Evolutionary conservation across 257 asterid species (phyloP).

Genomic region (Prunella vulgaris): DNA sequence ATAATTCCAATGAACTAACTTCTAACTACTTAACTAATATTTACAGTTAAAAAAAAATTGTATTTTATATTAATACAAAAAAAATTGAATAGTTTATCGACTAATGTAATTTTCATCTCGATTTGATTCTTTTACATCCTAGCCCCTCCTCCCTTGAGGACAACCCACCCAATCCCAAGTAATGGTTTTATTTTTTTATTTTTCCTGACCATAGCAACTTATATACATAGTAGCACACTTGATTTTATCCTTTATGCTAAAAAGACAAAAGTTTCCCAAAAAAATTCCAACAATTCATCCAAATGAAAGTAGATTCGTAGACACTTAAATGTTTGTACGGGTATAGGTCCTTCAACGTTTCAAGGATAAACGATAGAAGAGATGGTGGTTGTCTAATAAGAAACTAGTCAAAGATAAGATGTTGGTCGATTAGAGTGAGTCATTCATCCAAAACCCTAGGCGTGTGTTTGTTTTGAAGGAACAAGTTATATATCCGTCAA

Average conservation of each 20-base stretch:
- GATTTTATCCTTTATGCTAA: not conserved
- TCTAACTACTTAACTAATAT: too few relatives aligned
- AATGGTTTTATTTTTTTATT: too few relatives aligned
- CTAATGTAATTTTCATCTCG: not conserved
- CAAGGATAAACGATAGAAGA: not conserved
- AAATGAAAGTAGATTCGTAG: too few relatives aligned
- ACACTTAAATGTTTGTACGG: not conserved
- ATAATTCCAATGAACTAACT: too few relatives aligned
- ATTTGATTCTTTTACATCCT: not conserved
- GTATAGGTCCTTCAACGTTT: not conserved
- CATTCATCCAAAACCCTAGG: not conserved
- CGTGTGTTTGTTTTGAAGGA: too few relatives aligned
- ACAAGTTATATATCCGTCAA: too few relatives aligned
- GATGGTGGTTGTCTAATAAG: not conserved
- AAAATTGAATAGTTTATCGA: too few relatives aligned
- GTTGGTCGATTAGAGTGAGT: not conserved
- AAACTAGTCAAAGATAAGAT: not conserved
- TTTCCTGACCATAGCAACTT: not conserved
- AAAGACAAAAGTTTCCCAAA: not conserved
- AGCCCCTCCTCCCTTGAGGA: not conserved
- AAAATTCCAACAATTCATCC: not conserved
- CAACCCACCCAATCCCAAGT: too few relatives aligned
- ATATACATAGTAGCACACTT: not conserved
- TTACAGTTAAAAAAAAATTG: too few relatives aligned
- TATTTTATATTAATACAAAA: too few relatives aligned